Conservation (phyloP, 2,329 filamentous ascomycete species). For the Cercospora janseana region DNA sequence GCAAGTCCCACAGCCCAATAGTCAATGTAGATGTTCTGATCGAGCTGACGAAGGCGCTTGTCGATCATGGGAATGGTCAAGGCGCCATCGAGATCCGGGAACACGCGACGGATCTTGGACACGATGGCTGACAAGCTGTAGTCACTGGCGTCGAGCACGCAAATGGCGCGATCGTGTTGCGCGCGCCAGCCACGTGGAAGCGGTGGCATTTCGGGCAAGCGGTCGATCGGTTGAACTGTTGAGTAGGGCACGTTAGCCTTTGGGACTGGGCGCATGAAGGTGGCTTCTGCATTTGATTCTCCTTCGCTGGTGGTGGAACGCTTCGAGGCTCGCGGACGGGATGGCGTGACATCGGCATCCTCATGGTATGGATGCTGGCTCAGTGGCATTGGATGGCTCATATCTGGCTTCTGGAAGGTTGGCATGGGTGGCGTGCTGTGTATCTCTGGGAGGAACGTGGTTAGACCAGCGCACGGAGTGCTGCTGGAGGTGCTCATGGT, state of each 20-base stretch:
- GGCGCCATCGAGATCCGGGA: constrained; percentile 31
- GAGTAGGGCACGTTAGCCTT: constrained; percentile 10
- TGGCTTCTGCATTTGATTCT: not conserved
- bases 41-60: constrained; percentile 37
- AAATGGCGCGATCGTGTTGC: constrained; percentile 38
- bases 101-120: constrained; percentile 33
- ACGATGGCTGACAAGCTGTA: constrained; percentile 35
- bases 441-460: constrained; percentile 32
- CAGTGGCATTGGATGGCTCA: constrained; percentile 16
- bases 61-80: constrained; percentile 38
- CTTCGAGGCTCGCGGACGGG: constrained; percentile 1
- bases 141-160: constrained; percentile 36
- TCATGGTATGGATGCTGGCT: constrained; percentile 9
- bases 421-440: constrained; percentile 35
- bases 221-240: constrained; percentile 25
- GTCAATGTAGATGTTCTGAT: constrained; percentile 36
- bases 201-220: constrained; percentile 30
- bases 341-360: constrained; percentile 17
- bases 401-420: constrained; percentile 32
- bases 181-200: constrained; percentile 34
- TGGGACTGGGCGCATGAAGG: not conserved
- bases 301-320: not conserved
- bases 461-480: constrained; percentile 14
- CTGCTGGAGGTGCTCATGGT: constrained; percentile 22
- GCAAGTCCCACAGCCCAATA: constrained; percentile 29